A percentile compares a stretch with the other conserved stretches of the same genome.
Evolutionary conservation across 768 basidiomycete genomes (phyloP).

Genomic region (Nidularia pulvinata): DNA sequence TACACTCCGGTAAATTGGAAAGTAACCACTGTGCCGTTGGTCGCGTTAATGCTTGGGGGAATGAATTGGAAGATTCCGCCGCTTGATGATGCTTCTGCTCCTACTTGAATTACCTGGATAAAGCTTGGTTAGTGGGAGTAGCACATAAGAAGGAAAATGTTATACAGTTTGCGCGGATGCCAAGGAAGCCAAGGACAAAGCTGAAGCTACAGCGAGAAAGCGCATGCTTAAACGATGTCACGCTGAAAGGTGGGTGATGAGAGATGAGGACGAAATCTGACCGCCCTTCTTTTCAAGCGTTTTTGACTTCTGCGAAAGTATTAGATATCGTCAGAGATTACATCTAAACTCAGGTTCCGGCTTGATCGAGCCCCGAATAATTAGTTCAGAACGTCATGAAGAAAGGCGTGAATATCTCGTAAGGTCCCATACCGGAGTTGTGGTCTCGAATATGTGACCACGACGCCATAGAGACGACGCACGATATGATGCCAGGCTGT

Average conservation of each 20-base stretch:
- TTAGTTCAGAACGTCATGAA: background rate
- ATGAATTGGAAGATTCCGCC: constrained; percentile 46
- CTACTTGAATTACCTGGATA: constrained; percentile 34
- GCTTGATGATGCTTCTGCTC: constrained; percentile 15
- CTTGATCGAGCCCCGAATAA: background rate
- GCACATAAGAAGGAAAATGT: constrained; percentile 2
- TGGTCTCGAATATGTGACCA: background rate
- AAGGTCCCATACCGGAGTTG: background rate
- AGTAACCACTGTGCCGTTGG: constrained; percentile 42
- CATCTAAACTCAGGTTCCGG: background rate
- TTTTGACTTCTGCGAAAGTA: background rate
- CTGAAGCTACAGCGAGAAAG: constrained; percentile 2
- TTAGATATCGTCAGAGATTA: background rate
- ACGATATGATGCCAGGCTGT: background rate
- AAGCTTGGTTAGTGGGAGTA: background rate
- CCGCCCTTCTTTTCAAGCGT: background rate
- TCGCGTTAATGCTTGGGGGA: constrained; percentile 37
- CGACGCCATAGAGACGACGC: background rate
- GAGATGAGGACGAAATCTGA: background rate
- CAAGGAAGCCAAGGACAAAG: constrained; percentile 8
- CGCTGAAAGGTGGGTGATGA: background rate
- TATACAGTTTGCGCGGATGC: constrained; percentile 17
- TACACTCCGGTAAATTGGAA: constrained; percentile 50
- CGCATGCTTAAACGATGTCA: constrained; percentile 4
- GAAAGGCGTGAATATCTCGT: background rate